Conservation (phyloP, 257 asterid genomes). For the Catharanthus roseus region DNA sequence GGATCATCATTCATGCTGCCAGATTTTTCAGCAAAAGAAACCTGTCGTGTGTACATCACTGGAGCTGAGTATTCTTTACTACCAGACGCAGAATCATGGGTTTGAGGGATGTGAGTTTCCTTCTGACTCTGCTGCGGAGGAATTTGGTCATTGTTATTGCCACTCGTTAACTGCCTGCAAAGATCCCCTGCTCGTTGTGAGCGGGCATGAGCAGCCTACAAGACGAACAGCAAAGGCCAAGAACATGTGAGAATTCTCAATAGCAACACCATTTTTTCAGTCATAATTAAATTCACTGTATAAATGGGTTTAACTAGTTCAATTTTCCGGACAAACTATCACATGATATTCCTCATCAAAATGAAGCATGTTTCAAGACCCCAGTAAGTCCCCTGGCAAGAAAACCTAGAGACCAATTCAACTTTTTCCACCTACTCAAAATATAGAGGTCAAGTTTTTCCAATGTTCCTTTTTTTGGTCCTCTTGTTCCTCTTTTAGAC, state of each 20-base stretch:
- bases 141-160: conserved; percentile 25
- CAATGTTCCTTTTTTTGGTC: background rate
- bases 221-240: conserved; percentile 5
- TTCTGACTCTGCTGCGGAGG: conserved; percentile 31
- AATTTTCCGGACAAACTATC: background rate
- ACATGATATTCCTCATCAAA: background rate
- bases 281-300: background rate
- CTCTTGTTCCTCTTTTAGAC: background rate
- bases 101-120: conserved; percentile 27
- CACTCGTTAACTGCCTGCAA: conserved; percentile 32
- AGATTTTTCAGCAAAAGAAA: conserved; percentile 40
- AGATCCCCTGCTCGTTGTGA: conserved; percentile 50
- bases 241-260: background rate
- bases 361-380: background rate
- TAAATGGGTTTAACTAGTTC: background rate
- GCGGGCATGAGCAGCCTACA: conserved; percentile 66
- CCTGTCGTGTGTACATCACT: conserved; percentile 51
- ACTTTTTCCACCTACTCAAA: too few species aligned
- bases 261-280: background rate
- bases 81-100: conserved; percentile 28
- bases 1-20: conserved; percentile 42
- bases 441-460: too few species aligned
- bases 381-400: background rate
- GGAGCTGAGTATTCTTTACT: conserved; percentile 50
- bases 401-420: background rate